Conservation (phyloP, 345 rosid species). For the Luvunga scandens region DNA sequence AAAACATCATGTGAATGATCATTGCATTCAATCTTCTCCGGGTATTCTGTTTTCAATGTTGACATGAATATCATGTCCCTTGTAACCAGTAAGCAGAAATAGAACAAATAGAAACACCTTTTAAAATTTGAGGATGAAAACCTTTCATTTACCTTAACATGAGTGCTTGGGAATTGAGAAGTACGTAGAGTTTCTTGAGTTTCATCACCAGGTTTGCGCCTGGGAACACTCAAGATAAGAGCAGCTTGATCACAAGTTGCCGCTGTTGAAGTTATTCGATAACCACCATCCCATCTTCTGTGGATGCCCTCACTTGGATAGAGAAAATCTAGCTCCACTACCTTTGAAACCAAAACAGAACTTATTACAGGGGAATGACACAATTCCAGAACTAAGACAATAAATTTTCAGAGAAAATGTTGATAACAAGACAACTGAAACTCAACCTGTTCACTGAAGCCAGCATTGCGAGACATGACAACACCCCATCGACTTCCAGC, state of each 20-base stretch:
- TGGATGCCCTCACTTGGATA: constrained; percentile 99
- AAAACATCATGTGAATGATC: no score
- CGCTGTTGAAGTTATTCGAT: constrained; percentile 89
- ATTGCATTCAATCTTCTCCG: background rate
- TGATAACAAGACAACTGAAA: background rate
- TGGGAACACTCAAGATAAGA: constrained; percentile 81
- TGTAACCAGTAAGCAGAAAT: background rate
- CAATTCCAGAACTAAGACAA: no score
- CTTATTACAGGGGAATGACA: no score
- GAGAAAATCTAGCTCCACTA: constrained; percentile 92
- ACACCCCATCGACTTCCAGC: constrained; percentile 97
- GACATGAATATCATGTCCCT: background rate
- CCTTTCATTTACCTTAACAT: constrained; percentile 66
- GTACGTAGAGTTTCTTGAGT: constrained; percentile 97
- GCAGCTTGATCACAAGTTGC: constrained; percentile 95
- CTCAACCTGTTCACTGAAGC: constrained; percentile 84
- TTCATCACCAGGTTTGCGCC: constrained; percentile 76
- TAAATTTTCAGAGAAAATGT: no score
- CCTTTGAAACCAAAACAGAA: no score
- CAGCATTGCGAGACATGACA: constrained; percentile 99
- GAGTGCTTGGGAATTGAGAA: constrained; percentile 90
- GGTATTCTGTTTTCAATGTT: background rate
- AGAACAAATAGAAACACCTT: background rate
- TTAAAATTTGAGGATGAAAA: background rate
- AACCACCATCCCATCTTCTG: constrained; percentile 91